Percentiles rank a stretch among this genome's conserved stretches.
These are phyloP conservation scores for Penicillium capsulatum DNA, from an alignment of 2,329 filamentous ascomycete species.

Conservation along the genomic window DNA sequence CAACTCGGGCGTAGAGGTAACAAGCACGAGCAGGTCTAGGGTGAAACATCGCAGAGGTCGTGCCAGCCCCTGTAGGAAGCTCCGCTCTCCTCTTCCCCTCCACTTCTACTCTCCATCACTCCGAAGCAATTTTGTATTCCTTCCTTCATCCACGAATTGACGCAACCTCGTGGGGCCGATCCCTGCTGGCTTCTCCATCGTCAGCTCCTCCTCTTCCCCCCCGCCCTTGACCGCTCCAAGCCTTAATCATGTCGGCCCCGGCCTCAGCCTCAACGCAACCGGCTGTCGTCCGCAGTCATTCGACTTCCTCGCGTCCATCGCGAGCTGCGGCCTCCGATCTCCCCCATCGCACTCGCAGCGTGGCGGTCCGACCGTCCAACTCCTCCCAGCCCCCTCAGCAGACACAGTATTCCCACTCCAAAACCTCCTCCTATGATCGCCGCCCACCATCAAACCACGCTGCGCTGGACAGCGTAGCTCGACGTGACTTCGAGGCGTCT, in stretches of 20 bases:
- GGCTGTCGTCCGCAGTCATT: conserved; percentile 49
- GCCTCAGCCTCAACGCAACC: conserved; percentile 44
- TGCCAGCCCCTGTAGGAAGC: not conserved
- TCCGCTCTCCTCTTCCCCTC: not conserved
- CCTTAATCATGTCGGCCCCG: conserved; percentile 43
- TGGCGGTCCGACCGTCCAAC: conserved; percentile 40
- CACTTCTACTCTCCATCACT: not conserved
- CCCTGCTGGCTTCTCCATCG: conserved; percentile 3
- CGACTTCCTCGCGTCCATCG: conserved; percentile 46
- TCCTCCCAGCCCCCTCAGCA: conserved; percentile 34
- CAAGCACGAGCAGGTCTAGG: no score
- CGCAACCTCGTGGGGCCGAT: conserved; percentile 4
- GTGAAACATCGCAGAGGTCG: no score
- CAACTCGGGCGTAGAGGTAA: no score
- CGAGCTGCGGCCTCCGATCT: conserved; percentile 40
- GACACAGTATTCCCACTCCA: conserved; percentile 32
- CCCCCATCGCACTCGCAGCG: conserved; percentile 47
- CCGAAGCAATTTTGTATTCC: no score
- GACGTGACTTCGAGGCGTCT: conserved; percentile 69
- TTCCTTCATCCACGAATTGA: no score
- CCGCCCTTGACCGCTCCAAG: conserved; percentile 7
- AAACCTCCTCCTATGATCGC: conserved; percentile 43
- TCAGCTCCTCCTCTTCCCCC: conserved; percentile 11
- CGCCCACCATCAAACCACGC: conserved; percentile 46
- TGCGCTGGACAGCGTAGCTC: conserved; percentile 52